Percentiles rank a stretch among this genome's conserved stretches.
Conservation (phyloP, 352 stramenopile species). For the Globisporangium perplexum region DNA sequence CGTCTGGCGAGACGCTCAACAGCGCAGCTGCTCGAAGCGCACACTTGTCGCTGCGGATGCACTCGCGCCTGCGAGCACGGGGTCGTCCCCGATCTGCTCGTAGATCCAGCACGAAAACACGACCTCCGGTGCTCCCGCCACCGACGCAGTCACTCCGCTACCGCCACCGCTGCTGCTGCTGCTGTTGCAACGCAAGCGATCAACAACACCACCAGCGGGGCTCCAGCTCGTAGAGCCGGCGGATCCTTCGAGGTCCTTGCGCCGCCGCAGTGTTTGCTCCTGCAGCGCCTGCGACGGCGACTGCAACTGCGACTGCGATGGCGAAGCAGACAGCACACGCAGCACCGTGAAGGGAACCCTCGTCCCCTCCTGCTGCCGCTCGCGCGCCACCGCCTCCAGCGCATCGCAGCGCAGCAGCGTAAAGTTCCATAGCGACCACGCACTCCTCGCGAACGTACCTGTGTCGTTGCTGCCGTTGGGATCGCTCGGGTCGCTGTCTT, state of each 20-base stretch:
- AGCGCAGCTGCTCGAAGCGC: slow-evolving; percentile 1
- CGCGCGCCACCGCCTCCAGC: slow-evolving; percentile 2
- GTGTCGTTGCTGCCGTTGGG: neutral
- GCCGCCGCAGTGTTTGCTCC: neutral
- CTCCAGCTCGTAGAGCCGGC: neutral
- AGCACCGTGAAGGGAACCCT: slow-evolving; percentile 3
- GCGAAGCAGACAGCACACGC: neutral
- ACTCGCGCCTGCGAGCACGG: neutral
- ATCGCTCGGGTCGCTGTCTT: neutral
- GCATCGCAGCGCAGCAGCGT: slow-evolving; percentile 13
- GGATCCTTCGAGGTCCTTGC: neutral
- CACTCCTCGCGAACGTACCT: slow-evolving; percentile 3
- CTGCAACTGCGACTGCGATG: neutral
- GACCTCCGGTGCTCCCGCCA: neutral
- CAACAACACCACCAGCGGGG: neutral
- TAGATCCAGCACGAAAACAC: slow-evolving; percentile 15
- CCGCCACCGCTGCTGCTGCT: neutral
- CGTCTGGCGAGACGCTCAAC: neutral
- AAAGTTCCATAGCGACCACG: slow-evolving; percentile 13
- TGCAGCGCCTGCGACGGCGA: neutral
- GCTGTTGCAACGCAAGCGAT: neutral
- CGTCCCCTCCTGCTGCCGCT: neutral
- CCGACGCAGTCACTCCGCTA: neutral
- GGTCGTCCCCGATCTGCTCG: slow-evolving; percentile 9
- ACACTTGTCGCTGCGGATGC: slow-evolving; percentile 2